Percentiles rank a stretch among this genome's conserved stretches.
These are phyloP conservation scores for Furcasterigmium furcatum DNA, from an alignment of 2,329 filamentous ascomycete species.

Conservation along the genomic window DNA sequence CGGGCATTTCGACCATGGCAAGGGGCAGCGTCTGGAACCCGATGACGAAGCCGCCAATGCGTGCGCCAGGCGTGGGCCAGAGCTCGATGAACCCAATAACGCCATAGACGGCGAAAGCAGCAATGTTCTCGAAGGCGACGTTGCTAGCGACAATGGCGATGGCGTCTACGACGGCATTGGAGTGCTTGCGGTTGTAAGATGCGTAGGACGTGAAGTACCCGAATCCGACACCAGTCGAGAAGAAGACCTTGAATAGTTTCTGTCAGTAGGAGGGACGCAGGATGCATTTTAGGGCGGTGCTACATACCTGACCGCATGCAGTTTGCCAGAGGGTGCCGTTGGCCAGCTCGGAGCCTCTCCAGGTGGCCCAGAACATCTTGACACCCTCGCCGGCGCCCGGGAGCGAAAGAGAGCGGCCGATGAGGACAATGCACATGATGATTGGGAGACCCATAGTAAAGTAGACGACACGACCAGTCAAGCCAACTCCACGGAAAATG, in stretches of 20 bases:
- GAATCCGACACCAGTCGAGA: constrained; percentile 20
- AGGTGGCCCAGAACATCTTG: constrained; percentile 40
- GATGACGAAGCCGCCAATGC: constrained; percentile 52
- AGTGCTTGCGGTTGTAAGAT: constrained; percentile 54
- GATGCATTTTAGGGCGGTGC: not conserved
- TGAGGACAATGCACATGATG: constrained; percentile 51
- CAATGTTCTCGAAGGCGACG: constrained; percentile 53
- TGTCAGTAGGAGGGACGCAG: not conserved
- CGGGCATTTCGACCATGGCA: constrained; percentile 54
- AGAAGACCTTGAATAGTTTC: constrained; percentile 1
- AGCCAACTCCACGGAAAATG: constrained; percentile 55
- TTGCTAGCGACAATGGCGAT: constrained; percentile 53
- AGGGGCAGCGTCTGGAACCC: constrained; percentile 57
- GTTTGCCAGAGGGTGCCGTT: constrained; percentile 54
- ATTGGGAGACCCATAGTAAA: constrained; percentile 61
- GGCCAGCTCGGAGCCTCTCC: constrained; percentile 46
- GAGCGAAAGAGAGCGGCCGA: constrained; percentile 50
- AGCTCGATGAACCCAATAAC: constrained; percentile 45
- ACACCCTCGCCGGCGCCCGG: constrained; percentile 51
- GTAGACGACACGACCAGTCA: constrained; percentile 57
- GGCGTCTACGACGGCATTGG: constrained; percentile 57
- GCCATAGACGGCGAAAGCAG: constrained; percentile 47
- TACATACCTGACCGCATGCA: constrained; percentile 45
- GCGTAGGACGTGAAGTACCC: constrained; percentile 58
- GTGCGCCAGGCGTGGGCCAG: constrained; percentile 29